Conservation (phyloP, 305 asterid genomes). For the Lippia alba region DNA sequence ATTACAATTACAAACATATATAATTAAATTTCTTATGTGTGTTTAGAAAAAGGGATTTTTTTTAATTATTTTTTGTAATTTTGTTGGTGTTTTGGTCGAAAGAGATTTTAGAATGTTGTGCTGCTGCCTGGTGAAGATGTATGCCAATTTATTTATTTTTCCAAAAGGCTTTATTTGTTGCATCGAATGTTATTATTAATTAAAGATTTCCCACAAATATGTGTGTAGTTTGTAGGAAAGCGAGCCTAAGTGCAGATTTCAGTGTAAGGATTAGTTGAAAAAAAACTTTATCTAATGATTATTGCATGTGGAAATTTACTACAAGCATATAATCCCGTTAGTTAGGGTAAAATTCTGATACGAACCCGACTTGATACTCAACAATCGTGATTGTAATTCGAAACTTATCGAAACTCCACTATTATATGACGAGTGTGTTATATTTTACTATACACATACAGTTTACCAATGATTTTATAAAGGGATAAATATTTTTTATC, state of each 20-base stretch:
- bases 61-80: too few species aligned
- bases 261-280: not conserved
- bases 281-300: conserved; percentile 32
- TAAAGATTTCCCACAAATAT: not conserved
- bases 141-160: conserved; percentile 13
- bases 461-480: too few species aligned
- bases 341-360: too few species aligned
- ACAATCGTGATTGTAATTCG: too few species aligned
- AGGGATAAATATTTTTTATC: too few species aligned
- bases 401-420: too few species aligned
- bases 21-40: too few species aligned
- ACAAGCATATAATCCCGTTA: not conserved
- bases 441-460: too few species aligned
- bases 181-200: not conserved
- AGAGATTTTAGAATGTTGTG: conserved; percentile 8
- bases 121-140: conserved; percentile 1
- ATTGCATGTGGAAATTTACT: conserved; percentile 1
- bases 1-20: too few species aligned
- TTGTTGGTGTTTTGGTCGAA: not conserved
- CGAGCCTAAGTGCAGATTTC: conserved; percentile 3
- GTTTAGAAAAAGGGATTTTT: too few species aligned
- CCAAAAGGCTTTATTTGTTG: conserved; percentile 4
- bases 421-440: too few species aligned
- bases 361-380: too few species aligned
- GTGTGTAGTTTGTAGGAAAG: not conserved